Conservation (phyloP, 108 stramenopile species). For the Skeletonema menzelii region DNA sequence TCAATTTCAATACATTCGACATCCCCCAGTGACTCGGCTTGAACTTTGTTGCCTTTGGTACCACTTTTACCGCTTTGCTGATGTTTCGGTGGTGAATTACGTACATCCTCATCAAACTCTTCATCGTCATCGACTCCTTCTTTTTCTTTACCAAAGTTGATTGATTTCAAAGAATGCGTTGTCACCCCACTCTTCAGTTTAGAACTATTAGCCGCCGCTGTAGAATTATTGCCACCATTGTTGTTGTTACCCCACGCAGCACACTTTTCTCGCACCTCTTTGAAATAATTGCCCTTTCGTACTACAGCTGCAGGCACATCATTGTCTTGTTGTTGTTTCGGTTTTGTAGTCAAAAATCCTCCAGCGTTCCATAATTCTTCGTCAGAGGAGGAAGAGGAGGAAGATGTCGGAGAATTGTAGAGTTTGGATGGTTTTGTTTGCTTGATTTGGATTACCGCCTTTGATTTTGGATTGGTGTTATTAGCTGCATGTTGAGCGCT, state of each 20-base stretch:
- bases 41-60: not conserved
- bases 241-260: not conserved
- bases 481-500: not conserved
- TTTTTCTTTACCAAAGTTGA: not conserved
- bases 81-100: not conserved
- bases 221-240: not conserved
- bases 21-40: not conserved
- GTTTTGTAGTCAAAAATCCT: constrained; percentile 2
- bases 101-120: not conserved
- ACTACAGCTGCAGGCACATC: constrained; percentile 8
- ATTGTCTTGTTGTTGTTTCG: too few species aligned
- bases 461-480: not conserved
- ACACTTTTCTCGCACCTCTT: constrained; percentile 14
- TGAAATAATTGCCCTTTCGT: constrained; percentile 23
- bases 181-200: not conserved
- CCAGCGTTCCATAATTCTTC: constrained; percentile 16
- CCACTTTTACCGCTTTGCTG: not conserved
- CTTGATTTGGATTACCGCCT: too few species aligned
- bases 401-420: constrained; percentile 9
- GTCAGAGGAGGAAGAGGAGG: constrained; percentile 29
- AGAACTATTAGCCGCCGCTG: not conserved
- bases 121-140: not conserved
- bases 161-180: not conserved
- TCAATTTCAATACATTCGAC: constrained; percentile 33
- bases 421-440: not conserved